These are phyloP conservation scores for Botrytis hyacinthi DNA, from an alignment of 2,329 filamentous ascomycete species.

Conservation along the genomic window DNA sequence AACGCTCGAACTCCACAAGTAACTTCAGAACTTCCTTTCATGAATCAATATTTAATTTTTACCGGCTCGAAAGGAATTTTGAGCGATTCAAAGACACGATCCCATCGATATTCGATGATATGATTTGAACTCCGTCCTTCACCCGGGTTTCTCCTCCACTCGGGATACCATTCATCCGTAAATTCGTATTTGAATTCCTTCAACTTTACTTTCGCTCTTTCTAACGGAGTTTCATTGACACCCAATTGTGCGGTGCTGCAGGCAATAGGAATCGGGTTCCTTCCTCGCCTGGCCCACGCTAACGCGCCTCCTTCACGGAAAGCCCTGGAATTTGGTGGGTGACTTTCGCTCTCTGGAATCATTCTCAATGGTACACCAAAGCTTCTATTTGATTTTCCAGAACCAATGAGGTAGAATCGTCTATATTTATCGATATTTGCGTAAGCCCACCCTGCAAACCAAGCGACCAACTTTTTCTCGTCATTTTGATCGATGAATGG, in stretches of 20 bases:
- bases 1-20: not conserved
- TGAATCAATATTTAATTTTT: not conserved
- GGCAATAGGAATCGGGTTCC: not conserved
- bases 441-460: conserved; percentile 60
- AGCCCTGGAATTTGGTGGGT: not conserved
- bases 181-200: not conserved
- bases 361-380: not conserved
- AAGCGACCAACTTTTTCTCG: conserved; percentile 61
- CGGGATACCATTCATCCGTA: not conserved
- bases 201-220: not conserved
- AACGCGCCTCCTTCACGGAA: not conserved
- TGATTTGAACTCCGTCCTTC: conserved; percentile 1
- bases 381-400: conserved; percentile 14
- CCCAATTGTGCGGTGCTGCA: not conserved
- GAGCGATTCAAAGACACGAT: not conserved
- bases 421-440: conserved; percentile 50
- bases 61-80: not conserved
- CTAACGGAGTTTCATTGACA: not conserved
- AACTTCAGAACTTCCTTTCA: not conserved
- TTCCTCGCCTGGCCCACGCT: conserved; percentile 1
- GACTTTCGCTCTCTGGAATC: not conserved
- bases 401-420: conserved; percentile 55
- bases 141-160: not conserved
- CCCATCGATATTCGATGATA: not conserved
- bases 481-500: conserved; percentile 54